A percentile compares a stretch with the other conserved stretches of the same genome.
These are phyloP conservation scores for Globisporangium lucens DNA, from an alignment of 352 stramenopile genomes.

Conservation along the genomic window DNA sequence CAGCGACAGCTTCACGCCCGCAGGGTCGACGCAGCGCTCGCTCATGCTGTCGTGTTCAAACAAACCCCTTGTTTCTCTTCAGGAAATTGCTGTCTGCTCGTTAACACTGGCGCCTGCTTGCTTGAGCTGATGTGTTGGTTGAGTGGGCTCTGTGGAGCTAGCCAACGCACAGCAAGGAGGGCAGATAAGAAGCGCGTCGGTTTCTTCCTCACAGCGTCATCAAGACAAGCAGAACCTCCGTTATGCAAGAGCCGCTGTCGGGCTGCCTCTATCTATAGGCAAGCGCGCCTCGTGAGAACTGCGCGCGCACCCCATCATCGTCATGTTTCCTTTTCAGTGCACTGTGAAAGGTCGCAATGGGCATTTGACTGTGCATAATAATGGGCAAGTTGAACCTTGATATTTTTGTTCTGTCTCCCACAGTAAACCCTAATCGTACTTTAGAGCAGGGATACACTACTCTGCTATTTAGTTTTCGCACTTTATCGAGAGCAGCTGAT, in stretches of 20 bases:
- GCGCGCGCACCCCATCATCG: not conserved
- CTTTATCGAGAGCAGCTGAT: not conserved
- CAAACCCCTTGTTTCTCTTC: not conserved
- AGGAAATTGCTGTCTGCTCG: not conserved
- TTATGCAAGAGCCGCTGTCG: not conserved
- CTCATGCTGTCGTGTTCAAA: not conserved
- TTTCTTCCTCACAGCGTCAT: not conserved
- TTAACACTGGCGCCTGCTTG: not conserved
- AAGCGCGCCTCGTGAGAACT: not conserved
- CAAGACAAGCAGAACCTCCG: not conserved
- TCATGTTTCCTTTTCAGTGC: not conserved
- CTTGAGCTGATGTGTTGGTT: not conserved
- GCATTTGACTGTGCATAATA: not conserved
- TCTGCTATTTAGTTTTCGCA: not conserved
- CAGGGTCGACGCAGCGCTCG: not conserved
- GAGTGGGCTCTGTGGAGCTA: not conserved
- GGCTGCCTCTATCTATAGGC: not conserved
- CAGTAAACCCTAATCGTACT: not conserved
- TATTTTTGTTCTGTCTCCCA: not conserved
- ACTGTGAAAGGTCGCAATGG: slow-evolving; percentile 3
- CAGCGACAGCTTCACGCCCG: not conserved
- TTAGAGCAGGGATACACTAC: not conserved
- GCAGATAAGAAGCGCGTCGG: not conserved
- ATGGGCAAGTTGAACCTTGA: not conserved
- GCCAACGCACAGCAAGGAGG: not conserved